Conservation (phyloP, 1,284 basidiomycete genomes). For the Marasmius oreades region DNA sequence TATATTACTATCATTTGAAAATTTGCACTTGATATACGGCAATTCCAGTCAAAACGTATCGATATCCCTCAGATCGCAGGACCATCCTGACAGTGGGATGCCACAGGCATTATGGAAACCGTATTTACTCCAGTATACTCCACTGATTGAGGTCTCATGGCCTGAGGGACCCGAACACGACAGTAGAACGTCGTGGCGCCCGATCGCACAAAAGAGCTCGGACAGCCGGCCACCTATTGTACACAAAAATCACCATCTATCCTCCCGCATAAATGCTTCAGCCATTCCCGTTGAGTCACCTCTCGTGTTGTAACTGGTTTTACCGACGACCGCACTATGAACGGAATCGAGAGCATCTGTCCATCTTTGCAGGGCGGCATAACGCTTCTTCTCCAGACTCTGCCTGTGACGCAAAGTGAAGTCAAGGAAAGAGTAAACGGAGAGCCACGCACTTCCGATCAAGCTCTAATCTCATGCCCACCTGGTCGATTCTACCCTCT, state of each 20-base stretch:
- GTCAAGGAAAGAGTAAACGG: constrained; percentile 5
- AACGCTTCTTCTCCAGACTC: constrained; percentile 80
- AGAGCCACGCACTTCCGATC: constrained; percentile 70
- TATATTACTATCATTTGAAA: too few species aligned
- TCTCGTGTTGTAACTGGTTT: constrained; percentile 50
- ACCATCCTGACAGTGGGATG: too few species aligned
- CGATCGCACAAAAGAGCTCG: too few species aligned
- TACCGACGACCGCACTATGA: constrained; percentile 69
- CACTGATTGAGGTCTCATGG: too few species aligned
- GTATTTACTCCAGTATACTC: too few species aligned
- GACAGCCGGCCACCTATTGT: not conserved
- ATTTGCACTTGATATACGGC: too few species aligned
- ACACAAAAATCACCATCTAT: not conserved
- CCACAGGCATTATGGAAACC: too few species aligned
- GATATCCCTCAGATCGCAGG: too few species aligned
- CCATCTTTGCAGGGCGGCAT: constrained; percentile 81
- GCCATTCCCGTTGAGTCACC: constrained; percentile 16
- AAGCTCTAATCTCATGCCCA: constrained; percentile 87
- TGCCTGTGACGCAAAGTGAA: constrained; percentile 45
- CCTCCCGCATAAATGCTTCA: constrained; percentile 3
- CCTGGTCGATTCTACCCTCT: constrained; percentile 94
- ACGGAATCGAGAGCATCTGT: constrained; percentile 71
- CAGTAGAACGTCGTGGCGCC: too few species aligned
- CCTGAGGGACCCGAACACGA: too few species aligned
- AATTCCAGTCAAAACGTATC: too few species aligned